Evolutionary conservation across 2,329 filamentous ascomycete genomes (phyloP).

Genomic region (Rhytidhysteron rufulum): DNA sequence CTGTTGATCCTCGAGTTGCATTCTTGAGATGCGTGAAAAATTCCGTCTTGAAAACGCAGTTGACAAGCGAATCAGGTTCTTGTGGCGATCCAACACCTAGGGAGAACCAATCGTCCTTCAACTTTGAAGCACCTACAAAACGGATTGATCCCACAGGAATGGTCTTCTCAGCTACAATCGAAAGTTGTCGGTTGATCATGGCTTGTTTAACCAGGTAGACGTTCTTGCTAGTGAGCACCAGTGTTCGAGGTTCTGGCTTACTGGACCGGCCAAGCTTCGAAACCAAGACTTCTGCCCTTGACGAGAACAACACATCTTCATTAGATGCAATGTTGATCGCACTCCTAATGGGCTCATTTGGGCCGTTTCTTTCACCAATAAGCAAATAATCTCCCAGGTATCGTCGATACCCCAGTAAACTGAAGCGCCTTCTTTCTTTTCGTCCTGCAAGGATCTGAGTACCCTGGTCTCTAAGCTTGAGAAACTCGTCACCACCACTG

Average conservation of each 20-base stretch:
- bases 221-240: conserved; percentile 80
- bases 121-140: conserved; percentile 73
- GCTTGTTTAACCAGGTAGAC: conserved; percentile 87
- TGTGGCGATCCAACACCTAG: conserved; percentile 84
- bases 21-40: conserved; percentile 89
- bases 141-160: conserved; percentile 86
- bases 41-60: conserved; percentile 93
- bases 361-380: conserved; percentile 73
- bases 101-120: conserved; percentile 96
- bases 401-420: conserved; percentile 82
- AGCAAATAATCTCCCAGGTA: conserved; percentile 96
- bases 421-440: conserved; percentile 89
- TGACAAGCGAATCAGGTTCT: conserved; percentile 89
- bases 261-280: conserved; percentile 96
- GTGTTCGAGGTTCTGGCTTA: conserved; percentile 80
- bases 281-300: conserved; percentile 82
- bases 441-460: conserved; percentile 76
- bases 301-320: conserved; percentile 83
- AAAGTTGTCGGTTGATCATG: conserved; percentile 74
- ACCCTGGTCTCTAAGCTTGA: conserved; percentile 83
- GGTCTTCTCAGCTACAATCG: conserved; percentile 76
- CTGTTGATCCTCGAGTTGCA: conserved; percentile 74
- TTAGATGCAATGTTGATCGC: conserved; percentile 66
- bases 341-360: conserved; percentile 74
- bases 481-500: conserved; percentile 82